Conservation (phyloP, 2,329 filamentous ascomycete genomes). For the Colletotrichum phormii region DNA sequence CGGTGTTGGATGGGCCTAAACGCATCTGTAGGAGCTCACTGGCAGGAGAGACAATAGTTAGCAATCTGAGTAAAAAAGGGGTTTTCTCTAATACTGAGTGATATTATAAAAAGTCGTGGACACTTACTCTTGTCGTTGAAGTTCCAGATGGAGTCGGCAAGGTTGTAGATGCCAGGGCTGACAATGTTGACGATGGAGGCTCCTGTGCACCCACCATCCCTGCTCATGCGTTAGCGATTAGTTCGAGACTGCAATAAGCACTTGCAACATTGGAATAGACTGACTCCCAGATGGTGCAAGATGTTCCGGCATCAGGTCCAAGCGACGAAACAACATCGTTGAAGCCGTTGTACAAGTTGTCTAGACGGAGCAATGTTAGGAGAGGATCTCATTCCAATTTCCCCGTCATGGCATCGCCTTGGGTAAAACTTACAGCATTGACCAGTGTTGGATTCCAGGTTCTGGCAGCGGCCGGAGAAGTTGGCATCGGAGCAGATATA, state of each 20-base stretch:
- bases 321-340: constrained; percentile 1
- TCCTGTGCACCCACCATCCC: neutral
- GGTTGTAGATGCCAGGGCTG: constrained; percentile 8
- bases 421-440: neutral
- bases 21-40: constrained; percentile 1
- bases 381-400: neutral
- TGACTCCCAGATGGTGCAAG: constrained; percentile 4
- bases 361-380: neutral
- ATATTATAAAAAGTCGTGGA: neutral
- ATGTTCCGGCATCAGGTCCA: neutral
- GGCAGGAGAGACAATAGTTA: neutral
- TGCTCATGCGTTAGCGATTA: neutral
- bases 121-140: constrained; percentile 7
- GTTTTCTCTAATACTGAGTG: neutral
- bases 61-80: neutral
- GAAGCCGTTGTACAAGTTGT: neutral
- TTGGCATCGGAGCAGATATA: neutral
- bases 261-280: neutral
- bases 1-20: neutral
- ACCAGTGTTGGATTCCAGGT: neutral
- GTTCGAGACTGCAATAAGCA: neutral
- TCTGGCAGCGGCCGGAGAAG: neutral
- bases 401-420: neutral
- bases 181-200: neutral
- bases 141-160: neutral